phyloP scores from a whole-genome alignment of 345 rosid genomes.

The Bretschneidera sinensis region DNA sequence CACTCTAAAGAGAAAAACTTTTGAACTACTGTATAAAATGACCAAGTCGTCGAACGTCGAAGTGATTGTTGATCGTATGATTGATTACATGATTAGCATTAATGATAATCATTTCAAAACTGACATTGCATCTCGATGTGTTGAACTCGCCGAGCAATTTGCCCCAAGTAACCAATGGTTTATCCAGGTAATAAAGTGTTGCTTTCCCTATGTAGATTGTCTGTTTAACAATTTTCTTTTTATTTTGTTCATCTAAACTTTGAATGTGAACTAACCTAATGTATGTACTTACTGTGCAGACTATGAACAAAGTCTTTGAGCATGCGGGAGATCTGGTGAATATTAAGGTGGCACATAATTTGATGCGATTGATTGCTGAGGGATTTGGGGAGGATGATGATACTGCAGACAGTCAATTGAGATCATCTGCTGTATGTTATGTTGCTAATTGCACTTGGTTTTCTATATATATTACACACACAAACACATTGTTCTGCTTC shows the following conservation, averaged over 20 bases:
- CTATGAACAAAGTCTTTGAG: constrained; percentile 95
- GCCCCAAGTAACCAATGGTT: constrained; percentile 99
- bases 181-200: constrained; percentile 60
- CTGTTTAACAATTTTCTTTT: not conserved
- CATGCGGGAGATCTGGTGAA: constrained; percentile 97
- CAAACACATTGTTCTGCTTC: not conserved
- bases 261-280: constrained; percentile 13
- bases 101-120: constrained; percentile 95
- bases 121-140: constrained; percentile 94
- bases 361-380: constrained; percentile 95
- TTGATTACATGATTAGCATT: constrained; percentile 93
- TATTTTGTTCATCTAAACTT: constrained; percentile 14
- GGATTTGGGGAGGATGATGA: constrained; percentile 96
- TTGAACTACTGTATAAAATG: constrained; percentile 91
- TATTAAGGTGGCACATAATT: constrained; percentile 88
- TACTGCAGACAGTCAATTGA: constrained; percentile 76
- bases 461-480: not conserved
- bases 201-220: constrained; percentile 8
- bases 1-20: constrained; percentile 91
- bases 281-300: constrained; percentile 37
- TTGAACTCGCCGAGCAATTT: constrained; percentile 95
- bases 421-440: constrained; percentile 88
- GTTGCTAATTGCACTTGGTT: constrained; percentile 19
- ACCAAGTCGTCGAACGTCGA: constrained; percentile 96
- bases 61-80: constrained; percentile 97